These are phyloP conservation scores for Sphagnurus paluster DNA, from an alignment of 1,284 basidiomycete species.

Conservation along the genomic window DNA sequence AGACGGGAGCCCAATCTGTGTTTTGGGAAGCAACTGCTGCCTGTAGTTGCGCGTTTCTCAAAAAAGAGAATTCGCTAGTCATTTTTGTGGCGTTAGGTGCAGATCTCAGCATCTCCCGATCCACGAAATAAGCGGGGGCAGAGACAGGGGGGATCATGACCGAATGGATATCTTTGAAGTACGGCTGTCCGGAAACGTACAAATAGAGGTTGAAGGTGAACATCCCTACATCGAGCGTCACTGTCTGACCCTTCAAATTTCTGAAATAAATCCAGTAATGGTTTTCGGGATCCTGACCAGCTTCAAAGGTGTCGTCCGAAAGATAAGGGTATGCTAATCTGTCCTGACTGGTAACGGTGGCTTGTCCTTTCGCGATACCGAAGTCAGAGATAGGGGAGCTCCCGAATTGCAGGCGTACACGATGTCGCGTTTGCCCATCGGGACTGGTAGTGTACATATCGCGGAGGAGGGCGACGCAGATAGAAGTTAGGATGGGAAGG, in stretches of 20 bases:
- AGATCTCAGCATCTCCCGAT: constrained; percentile 22
- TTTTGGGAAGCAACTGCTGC: constrained; percentile 16
- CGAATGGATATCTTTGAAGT: constrained; percentile 16
- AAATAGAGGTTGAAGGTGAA: constrained; percentile 40
- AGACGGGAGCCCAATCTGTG: constrained; percentile 16
- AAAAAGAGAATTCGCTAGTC: constrained; percentile 32
- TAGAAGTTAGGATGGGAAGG: constrained; percentile 33
- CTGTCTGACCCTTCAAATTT: constrained; percentile 38
- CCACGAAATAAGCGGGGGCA: constrained; percentile 35
- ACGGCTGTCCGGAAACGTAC: constrained; percentile 25
- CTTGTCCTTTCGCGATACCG: constrained; percentile 37
- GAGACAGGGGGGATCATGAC: constrained; percentile 10
- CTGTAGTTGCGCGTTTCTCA: constrained; percentile 32
- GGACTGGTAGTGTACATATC: constrained; percentile 41
- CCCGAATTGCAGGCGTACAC: constrained; percentile 35
- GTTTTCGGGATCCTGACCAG: constrained; percentile 40
- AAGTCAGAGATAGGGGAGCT: constrained; percentile 42
- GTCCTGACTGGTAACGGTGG: constrained; percentile 33
- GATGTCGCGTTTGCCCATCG: constrained; percentile 16
- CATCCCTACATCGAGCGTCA: constrained; percentile 39
- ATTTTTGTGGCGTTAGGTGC: constrained; percentile 26
- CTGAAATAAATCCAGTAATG: constrained; percentile 51
- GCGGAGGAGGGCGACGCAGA: constrained; percentile 33
- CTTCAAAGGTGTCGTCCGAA: constrained; percentile 22
- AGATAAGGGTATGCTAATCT: constrained; percentile 33